Evolutionary conservation across 192 early-diverging fungal genomes (phyloP), one percentile per base, ranked within the genome.

Genomic region (Mortierella alpina): DNA sequence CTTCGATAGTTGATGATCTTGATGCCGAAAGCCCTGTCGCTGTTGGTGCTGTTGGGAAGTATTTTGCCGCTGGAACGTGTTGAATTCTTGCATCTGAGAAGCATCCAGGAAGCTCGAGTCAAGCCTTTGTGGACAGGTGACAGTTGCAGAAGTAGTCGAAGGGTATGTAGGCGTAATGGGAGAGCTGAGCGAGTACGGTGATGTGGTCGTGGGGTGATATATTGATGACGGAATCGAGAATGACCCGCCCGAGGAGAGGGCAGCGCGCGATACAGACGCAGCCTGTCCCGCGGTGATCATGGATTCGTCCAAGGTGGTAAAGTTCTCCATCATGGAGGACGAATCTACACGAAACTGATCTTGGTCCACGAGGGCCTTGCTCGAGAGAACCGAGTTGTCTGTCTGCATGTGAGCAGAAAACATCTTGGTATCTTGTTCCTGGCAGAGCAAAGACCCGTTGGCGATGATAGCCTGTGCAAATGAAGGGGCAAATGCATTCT

Each of bases 241-340:
- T 1, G 73, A 75, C 14, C 65, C 17, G 4, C 73, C 65, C 23
- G 48, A 54, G 11, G 55, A 41, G n/a, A 67, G 52, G 5, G 15
- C 42, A 53, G n/a, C 57, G n/a, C 40, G 18, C 5, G 41, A 17
- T 10, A 44, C 8, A 20, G 42, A n/a, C 18, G 13, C 5, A 3
- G 23, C 53, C 40, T n/a, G 12, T 17, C 39, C n/a, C 18, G 20
- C 20, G 9, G 54, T 56, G 70, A 72, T 5, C 51, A 57, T 62
- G 47, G 77, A 58, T 50, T 67, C 77, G 2, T 80, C 77, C 47
- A 72, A 20, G 8, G 69, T 72, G 6, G 70, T 72, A 44, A 72
- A 80, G n/a, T 59, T 61, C 41, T 72, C 77, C 65, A 80, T 3
- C 49, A 80, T 55, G 4, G 77, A 65, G 0, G 22, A 54, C 4